These are phyloP conservation scores for Cytidiella melzeri DNA, from an alignment of 768 basidiomycete genomes.

Conservation along the genomic window DNA sequence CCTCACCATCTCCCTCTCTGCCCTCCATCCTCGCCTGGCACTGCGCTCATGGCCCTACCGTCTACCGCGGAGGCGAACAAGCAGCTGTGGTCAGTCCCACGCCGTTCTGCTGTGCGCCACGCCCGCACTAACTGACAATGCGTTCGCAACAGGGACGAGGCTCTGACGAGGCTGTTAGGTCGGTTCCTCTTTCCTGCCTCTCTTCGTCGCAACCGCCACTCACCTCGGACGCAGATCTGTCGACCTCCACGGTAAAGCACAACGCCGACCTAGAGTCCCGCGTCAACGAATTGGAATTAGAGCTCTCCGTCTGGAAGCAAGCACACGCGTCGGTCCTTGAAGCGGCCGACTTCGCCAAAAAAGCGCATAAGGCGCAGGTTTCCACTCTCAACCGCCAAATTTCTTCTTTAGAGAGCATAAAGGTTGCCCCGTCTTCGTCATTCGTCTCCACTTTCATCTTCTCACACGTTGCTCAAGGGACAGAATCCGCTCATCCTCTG, in stretches of 20 bases:
- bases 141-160: conserved; percentile 46
- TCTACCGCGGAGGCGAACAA: conserved; percentile 54
- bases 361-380: conserved; percentile 64
- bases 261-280: conserved; percentile 60
- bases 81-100: conserved; percentile 53
- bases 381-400: conserved; percentile 60
- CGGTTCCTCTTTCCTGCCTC: conserved; percentile 11
- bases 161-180: conserved; percentile 58
- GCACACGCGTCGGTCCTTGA: conserved; percentile 61
- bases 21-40: conserved; percentile 8
- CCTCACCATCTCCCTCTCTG: conserved; percentile 14
- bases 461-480: conserved; percentile 32
- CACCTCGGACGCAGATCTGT: conserved; percentile 41
- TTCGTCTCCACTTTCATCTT: neutral
- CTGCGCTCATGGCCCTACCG: conserved; percentile 20
- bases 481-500: conserved; percentile 68
- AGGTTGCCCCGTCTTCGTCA: conserved; percentile 22
- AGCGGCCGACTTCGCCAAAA: conserved; percentile 54
- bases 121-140: neutral
- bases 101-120: conserved; percentile 1
- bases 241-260: conserved; percentile 54
- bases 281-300: conserved; percentile 61
- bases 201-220: neutral
- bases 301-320: conserved; percentile 65
- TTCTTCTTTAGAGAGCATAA: conserved; percentile 49